These are phyloP conservation scores for Trichoderma gracile DNA, from an alignment of 2,329 filamentous ascomycete genomes.

Conservation along the genomic window DNA sequence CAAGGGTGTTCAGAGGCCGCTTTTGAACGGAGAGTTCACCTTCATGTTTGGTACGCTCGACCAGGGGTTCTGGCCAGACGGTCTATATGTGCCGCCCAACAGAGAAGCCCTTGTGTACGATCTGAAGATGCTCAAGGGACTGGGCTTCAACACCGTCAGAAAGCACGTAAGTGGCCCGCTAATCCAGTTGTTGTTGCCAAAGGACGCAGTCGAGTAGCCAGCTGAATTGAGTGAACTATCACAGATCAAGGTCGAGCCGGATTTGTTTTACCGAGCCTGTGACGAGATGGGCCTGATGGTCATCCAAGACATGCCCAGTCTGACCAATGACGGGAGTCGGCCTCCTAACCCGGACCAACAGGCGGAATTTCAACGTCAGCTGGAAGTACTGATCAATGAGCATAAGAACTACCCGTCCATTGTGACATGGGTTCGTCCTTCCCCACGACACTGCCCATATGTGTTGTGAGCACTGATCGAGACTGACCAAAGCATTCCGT, in stretches of 20 bases:
- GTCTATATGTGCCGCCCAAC: conserved; percentile 64
- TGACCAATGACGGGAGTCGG: conserved; percentile 42
- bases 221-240: conserved; percentile 31
- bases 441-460: not conserved
- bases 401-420: conserved; percentile 66
- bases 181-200: not conserved
- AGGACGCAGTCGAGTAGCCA: not conserved
- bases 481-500: not conserved
- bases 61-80: conserved; percentile 72
- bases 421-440: conserved; percentile 56
- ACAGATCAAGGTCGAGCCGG: conserved; percentile 66
- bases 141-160: conserved; percentile 70
- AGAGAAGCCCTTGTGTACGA: conserved; percentile 69
- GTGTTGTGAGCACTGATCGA: not conserved
- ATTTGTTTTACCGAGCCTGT: conserved; percentile 67
- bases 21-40: conserved; percentile 68
- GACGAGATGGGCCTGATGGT: conserved; percentile 66
- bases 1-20: conserved; percentile 59
- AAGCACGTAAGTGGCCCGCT: conserved; percentile 59
- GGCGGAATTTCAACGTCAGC: conserved; percentile 63
- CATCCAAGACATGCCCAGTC: conserved; percentile 71
- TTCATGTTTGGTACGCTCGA: conserved; percentile 70
- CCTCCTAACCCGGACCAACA: conserved; percentile 53
- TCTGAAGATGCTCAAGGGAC: conserved; percentile 60
- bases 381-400: conserved; percentile 62